These are phyloP conservation scores for Corinectria fuckeliana DNA, from an alignment of 2,329 filamentous ascomycete species.

Conservation along the genomic window DNA sequence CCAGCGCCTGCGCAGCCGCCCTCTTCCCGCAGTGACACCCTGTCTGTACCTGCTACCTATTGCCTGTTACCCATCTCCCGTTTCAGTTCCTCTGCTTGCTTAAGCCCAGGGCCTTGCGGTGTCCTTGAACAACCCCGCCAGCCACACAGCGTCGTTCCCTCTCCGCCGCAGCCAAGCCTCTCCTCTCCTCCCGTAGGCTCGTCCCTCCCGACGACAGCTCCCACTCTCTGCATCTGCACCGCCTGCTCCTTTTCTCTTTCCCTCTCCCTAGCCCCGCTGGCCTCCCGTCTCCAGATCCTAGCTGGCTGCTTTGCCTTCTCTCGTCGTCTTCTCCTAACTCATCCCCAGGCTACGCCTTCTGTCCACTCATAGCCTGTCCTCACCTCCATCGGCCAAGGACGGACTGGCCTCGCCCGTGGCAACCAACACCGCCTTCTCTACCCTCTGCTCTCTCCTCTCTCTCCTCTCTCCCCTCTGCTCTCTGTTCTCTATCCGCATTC, in stretches of 20 bases:
- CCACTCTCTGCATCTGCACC: conserved; percentile 10
- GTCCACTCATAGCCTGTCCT: conserved; percentile 4
- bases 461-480: too few species aligned
- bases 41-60: too few species aligned
- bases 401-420: conserved; percentile 1
- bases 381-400: not conserved
- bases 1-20: not conserved
- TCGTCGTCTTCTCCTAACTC: not conserved
- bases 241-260: conserved; percentile 19
- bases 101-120: conserved; percentile 26
- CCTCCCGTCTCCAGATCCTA: not conserved
- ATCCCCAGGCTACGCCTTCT: conserved; percentile 7
- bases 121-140: conserved; percentile 26
- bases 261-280: conserved; percentile 2
- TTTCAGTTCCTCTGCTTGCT: conserved; percentile 3
- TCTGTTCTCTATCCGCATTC: conserved; percentile 10
- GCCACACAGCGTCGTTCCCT: conserved; percentile 27
- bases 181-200: too few species aligned
- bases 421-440: conserved; percentile 7
- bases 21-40: too few species aligned
- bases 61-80: too few species aligned
- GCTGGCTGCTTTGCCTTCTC: not conserved
- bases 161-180: conserved; percentile 19
- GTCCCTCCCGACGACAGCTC: conserved; percentile 20
- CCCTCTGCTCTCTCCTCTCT: too few species aligned